Evolutionary conservation across 768 basidiomycete species (phyloP), one percentile per base, ranked within the genome.

Genomic region (Russula abietina): DNA sequence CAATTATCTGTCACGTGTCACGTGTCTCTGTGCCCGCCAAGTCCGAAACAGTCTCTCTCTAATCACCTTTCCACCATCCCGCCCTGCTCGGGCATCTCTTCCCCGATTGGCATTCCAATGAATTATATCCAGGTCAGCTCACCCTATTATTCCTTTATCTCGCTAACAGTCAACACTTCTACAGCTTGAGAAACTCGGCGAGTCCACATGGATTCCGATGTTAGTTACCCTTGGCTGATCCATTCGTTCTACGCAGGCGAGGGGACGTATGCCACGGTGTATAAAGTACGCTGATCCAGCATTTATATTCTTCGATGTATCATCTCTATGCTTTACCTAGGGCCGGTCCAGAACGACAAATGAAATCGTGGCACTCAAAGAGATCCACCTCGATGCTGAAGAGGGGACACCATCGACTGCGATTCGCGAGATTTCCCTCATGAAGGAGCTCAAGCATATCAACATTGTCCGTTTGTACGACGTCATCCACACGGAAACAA

Each of bases 391-490:
- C 64, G 97, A 99, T 78, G 91, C 97, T 5, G 97, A 99, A 75
- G 97, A 99, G 77, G 97, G 97, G 38, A 99, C 97, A 0, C 97
- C 97, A 36, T 94, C 91, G 51, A 99, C 97, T 16, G 97, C 97
- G 59, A 99, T 99, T 73, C 88, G 97, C 52, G 97, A 99, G 80
- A 98, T 99, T 70, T 95, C 92, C 46, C 83, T 98, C 68, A 98
- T 98, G 95, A 98, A 99, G 74, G 97, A 99, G 73, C 87, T 99
- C 71, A 97, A 97, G 75, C 97, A 99, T 70, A 87, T 92, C 79
- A 99, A 99, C 77, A 96, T 99, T 72, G 93, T 99, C 72, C 87
- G 97, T 70, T 84, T 99, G 22, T 89, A 98, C 78, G 97, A 98
- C 74, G 97, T 99, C 54, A 98, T 98, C 67, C 97, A 99, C 75